Percentiles rank a stretch among this genome's conserved stretches.
phyloP scores from a whole-genome alignment of 31 red algal genomes.

The Odonthalia washingtoniensis region DNA sequence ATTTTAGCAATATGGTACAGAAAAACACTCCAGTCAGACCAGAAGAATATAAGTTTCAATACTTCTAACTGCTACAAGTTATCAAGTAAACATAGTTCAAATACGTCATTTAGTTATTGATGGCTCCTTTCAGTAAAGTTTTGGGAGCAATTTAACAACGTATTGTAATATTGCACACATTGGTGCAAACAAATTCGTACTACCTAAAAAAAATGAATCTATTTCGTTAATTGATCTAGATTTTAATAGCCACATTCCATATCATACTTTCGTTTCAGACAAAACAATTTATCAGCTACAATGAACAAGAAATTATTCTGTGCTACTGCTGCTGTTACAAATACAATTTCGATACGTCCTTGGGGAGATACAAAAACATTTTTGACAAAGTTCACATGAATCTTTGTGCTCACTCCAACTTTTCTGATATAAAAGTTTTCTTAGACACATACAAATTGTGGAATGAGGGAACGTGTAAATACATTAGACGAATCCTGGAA shows the following conservation, averaged over 20 bases:
- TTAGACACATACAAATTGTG: not conserved
- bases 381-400: not conserved
- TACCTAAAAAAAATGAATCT: not conserved
- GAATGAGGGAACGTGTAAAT: not conserved
- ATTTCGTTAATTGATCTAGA: conserved; percentile 11
- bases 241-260: conserved; percentile 27
- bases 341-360: not conserved
- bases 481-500: conserved; percentile 12
- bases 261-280: not conserved
- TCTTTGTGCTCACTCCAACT: conserved; percentile 1
- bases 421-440: not conserved
- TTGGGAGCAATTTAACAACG: conserved; percentile 35
- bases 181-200: conserved; percentile 7
- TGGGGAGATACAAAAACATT: conserved; percentile 25
- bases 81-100: conserved; percentile 23
- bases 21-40: conserved; percentile 12
- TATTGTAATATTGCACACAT: conserved; percentile 31
- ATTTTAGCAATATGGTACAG: conserved; percentile 43
- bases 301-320: not conserved
- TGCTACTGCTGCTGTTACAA: not conserved
- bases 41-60: conserved; percentile 34
- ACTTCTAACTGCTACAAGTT: not conserved
- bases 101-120: conserved; percentile 42
- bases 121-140: conserved; percentile 21
- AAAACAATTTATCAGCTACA: not conserved